These are phyloP conservation scores for Penicillium verhagenii DNA, from an alignment of 495 filamentous ascomycete genomes.

Conservation along the genomic window DNA sequence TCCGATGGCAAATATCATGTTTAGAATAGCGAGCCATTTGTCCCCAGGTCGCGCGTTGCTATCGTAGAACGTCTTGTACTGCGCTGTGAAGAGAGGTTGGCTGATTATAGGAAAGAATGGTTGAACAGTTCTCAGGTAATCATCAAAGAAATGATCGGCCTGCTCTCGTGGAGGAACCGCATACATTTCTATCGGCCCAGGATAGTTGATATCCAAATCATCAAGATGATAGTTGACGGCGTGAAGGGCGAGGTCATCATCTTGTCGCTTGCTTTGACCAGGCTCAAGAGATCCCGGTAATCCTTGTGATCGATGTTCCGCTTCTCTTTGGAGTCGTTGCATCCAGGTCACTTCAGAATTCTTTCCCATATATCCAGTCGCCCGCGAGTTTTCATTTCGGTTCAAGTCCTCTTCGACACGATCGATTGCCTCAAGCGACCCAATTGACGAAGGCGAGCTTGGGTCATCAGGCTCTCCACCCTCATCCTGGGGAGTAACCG, in stretches of 20 bases:
- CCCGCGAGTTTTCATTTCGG: constrained; percentile 44
- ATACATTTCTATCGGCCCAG: constrained; percentile 50
- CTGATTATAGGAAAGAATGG: constrained; percentile 61
- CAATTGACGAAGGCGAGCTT: constrained; percentile 50
- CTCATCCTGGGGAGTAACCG: constrained; percentile 37
- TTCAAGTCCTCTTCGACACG: constrained; percentile 61
- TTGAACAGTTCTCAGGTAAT: constrained; percentile 60
- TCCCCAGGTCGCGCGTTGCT: constrained; percentile 41
- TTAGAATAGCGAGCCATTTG: constrained; percentile 62
- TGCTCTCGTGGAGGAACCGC: constrained; percentile 52
- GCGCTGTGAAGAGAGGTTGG: constrained; percentile 43
- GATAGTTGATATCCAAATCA: constrained; percentile 50
- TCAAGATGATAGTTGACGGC: constrained; percentile 60
- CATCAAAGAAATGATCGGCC: constrained; percentile 55
- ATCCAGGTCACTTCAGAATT: constrained; percentile 66
- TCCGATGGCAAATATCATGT: constrained; percentile 65
- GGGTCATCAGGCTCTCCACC: constrained; percentile 12
- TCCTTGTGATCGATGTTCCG: constrained; percentile 33
- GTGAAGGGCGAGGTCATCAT: constrained; percentile 33
- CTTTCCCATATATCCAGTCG: constrained; percentile 64
- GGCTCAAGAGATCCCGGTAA: constrained; percentile 33
- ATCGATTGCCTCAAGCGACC: constrained; percentile 61
- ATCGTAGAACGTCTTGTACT: constrained; percentile 46
- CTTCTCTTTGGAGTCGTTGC: constrained; percentile 44
- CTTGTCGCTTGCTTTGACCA: constrained; percentile 25